Evolutionary conservation across 2,329 filamentous ascomycete genomes (phyloP).

Genomic region (Xylaria digitata): DNA sequence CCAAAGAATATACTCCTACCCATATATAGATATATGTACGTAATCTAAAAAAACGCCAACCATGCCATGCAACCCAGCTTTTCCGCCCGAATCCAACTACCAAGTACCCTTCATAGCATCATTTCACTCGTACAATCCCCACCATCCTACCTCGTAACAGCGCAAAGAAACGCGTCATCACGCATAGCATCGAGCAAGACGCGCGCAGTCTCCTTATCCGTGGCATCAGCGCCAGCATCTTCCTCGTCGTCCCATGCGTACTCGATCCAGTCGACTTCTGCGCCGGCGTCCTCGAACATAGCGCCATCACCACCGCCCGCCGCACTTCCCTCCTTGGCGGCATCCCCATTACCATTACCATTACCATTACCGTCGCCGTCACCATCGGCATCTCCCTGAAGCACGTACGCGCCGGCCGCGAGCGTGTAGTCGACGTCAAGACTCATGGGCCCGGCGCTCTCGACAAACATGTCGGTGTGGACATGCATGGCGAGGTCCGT

Average conservation of each 20-base stretch:
- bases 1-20: no score
- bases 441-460: constrained; percentile 24
- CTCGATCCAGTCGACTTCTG: constrained; percentile 54
- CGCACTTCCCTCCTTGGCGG: background rate
- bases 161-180: constrained; percentile 42
- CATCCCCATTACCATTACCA: background rate
- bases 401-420: constrained; percentile 48
- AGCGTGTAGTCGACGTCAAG: constrained; percentile 49
- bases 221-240: constrained; percentile 8
- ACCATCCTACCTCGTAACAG: constrained; percentile 9
- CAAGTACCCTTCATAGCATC: background rate
- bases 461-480: constrained; percentile 41
- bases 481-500: constrained; percentile 15
- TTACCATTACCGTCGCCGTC: constrained; percentile 12
- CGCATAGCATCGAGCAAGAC: constrained; percentile 54
- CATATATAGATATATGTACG: no score
- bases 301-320: background rate
- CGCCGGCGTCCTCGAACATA: constrained; percentile 17
- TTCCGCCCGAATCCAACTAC: background rate
- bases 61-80: constrained; percentile 7
- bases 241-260: constrained; percentile 50
- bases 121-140: background rate
- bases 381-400: constrained; percentile 34
- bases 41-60: constrained; percentile 15
- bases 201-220: constrained; percentile 54